Percentiles rank a stretch among this genome's conserved stretches.
These are phyloP conservation scores for Digitaria exilis DNA, from an alignment of 202 grass and related monocot genomes.

Conservation along the genomic window DNA sequence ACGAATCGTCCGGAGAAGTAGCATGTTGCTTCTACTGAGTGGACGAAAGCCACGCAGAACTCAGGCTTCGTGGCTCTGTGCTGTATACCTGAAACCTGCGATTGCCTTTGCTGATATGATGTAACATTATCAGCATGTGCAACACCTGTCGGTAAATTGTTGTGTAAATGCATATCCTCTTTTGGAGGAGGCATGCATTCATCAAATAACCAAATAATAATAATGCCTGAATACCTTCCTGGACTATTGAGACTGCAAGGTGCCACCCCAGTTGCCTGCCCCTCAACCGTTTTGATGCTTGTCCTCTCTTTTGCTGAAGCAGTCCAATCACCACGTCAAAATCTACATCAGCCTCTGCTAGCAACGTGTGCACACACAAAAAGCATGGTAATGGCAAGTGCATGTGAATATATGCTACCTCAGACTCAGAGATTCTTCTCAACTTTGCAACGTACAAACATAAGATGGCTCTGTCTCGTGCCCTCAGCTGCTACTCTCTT, in stretches of 20 bases:
- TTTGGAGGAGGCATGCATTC: background rate
- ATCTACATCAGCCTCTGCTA: conserved; percentile 17
- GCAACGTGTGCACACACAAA: conserved; percentile 1
- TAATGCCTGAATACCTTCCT: background rate
- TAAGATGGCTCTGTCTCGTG: conserved; percentile 44
- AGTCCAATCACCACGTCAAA: conserved; percentile 41
- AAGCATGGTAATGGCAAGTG: conserved; percentile 17
- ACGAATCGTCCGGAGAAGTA: conserved; percentile 37
- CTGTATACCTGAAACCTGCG: conserved; percentile 1
- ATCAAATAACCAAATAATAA: background rate
- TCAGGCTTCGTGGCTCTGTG: background rate
- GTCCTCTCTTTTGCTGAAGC: conserved; percentile 12
- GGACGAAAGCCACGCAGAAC: conserved; percentile 10
- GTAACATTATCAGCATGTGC: background rate
- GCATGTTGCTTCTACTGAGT: conserved; percentile 16
- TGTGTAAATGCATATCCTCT: background rate
- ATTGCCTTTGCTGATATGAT: background rate
- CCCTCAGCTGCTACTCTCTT: conserved; percentile 26
- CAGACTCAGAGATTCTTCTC: background rate
- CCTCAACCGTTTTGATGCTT: background rate
- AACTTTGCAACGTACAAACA: conserved; percentile 6
- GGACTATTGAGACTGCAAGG: background rate
- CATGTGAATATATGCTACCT: conserved; percentile 32
- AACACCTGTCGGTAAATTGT: background rate
- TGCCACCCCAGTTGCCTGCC: conserved; percentile 2